Base-by-base conservation (phyloP, 2,329 filamentous ascomycete species). In the Cordyceps pruinosa region DNA sequence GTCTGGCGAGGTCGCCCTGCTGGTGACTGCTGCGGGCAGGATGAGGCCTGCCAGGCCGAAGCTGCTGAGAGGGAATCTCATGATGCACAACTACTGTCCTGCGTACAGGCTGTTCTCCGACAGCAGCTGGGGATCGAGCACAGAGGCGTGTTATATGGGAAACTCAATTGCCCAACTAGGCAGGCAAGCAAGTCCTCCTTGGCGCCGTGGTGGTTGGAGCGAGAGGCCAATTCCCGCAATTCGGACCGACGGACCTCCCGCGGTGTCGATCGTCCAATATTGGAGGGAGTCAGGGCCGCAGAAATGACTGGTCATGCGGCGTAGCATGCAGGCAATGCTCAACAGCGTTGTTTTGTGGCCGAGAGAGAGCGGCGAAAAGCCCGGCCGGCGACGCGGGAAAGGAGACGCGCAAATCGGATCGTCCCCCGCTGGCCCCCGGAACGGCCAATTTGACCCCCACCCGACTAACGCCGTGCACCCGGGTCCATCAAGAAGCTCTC, bases 1-100 rank as follows among this genome's bases (percentile, higher is more conserved):
- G 1, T 61, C 44, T 8, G 66, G 66, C 15, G 65, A 67, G 12
- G 59, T 56, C 5, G 60, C 59, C 21, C 53, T 12, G 7, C 52
- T 50, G 5, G 53, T 34, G n/a, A 44, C 28, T 13, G 41, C 42
- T 15, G 28, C 39, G 5, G 59, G 57, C 26, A 59, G 46, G 39
- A 59, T 30, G 19, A 61, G 46, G 57, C 45, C 42, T 6, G 49
- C 48, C 4, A 61, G 13, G 28, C 53, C 41, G 25, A 32, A 37
- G 34, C 32, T 37, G 26, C 15, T 37, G 12, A 55, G 17, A 5
- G 25, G 13, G 8, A 15, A 13, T n/a, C 34, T 59, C 57, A 59
- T 59, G 39, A 26, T 46, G 35, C 9, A 15, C 19, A n/a, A 25
- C 19, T 25, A 12, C 28, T 42, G 15, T 6, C 41, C 30, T 26